These are phyloP conservation scores for Amaranthus hypochondriacus DNA, from an alignment of 148 eudicot genomes.

Conservation along the genomic window DNA sequence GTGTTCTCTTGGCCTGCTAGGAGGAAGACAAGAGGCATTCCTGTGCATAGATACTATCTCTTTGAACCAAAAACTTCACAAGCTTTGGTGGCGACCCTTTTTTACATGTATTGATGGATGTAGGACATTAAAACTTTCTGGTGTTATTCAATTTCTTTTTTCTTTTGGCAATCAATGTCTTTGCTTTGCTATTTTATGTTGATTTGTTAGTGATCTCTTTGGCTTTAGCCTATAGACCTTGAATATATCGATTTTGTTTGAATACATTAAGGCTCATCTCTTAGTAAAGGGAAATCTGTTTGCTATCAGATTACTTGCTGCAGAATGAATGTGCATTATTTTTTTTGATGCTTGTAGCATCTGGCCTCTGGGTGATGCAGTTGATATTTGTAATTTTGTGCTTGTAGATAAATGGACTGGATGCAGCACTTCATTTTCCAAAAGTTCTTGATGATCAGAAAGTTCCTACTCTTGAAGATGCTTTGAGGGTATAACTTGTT, in stretches of 20 bases:
- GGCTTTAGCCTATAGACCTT: background rate
- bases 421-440: constrained; percentile 35
- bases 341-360: background rate
- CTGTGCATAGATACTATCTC: background rate
- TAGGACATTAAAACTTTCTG: background rate
- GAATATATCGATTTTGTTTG: background rate
- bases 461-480: constrained; percentile 71
- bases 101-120: background rate
- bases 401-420: constrained; percentile 64
- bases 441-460: constrained; percentile 39
- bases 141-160: background rate
- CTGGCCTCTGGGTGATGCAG: constrained; percentile 4
- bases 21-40: background rate
- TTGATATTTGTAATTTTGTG: constrained; percentile 22
- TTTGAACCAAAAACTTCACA: background rate
- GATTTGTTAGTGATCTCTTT: background rate
- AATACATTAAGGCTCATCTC: background rate
- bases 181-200: background rate
- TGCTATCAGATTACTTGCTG: background rate
- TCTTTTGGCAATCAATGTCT: background rate
- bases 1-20: background rate
- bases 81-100: background rate
- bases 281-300: background rate
- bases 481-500: constrained; percentile 54
- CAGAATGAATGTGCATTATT: background rate